These are phyloP conservation scores for Triadica sebifera DNA, from an alignment of 345 rosid genomes.

Conservation along the genomic window DNA sequence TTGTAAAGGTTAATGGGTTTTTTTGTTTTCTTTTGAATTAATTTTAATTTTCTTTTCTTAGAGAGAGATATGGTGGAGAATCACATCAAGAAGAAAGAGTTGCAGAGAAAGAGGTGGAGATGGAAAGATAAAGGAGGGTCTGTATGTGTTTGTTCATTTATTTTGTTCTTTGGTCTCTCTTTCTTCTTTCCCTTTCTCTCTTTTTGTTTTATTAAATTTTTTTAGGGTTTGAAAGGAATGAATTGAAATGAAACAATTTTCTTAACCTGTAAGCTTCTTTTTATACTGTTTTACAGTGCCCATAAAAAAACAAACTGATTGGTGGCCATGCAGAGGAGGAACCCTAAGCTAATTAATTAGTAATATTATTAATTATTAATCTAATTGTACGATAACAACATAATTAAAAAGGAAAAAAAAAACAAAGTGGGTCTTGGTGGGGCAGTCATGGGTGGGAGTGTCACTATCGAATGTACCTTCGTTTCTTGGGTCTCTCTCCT, in stretches of 20 bases:
- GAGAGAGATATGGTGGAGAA: constrained; percentile 47
- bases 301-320: constrained; percentile 11
- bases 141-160: constrained; percentile 29
- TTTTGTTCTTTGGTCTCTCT: constrained; percentile 28
- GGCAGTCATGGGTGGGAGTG: constrained; percentile 38
- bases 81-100: constrained; percentile 52
- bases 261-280: constrained; percentile 35
- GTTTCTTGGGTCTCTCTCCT: constrained; percentile 27
- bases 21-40: background rate
- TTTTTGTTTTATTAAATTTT: constrained; percentile 37
- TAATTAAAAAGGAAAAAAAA: constrained; percentile 6
- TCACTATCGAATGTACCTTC: constrained; percentile 39
- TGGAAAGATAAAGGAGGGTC: constrained; percentile 38
- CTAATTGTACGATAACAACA: too few species aligned
- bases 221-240: constrained; percentile 28
- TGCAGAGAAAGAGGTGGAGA: constrained; percentile 40
- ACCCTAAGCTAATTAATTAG: constrained; percentile 21
- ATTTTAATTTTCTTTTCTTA: background rate
- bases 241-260: constrained; percentile 14
- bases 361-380: background rate
- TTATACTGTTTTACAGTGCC: constrained; percentile 21
- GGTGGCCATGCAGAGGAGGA: constrained; percentile 31
- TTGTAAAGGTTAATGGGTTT: constrained; percentile 43
- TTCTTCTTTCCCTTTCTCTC: background rate
- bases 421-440: constrained; percentile 27